phyloP scores from a whole-genome alignment of 1,139 yeast genomes.

The Yamadazyma mexicana region DNA sequence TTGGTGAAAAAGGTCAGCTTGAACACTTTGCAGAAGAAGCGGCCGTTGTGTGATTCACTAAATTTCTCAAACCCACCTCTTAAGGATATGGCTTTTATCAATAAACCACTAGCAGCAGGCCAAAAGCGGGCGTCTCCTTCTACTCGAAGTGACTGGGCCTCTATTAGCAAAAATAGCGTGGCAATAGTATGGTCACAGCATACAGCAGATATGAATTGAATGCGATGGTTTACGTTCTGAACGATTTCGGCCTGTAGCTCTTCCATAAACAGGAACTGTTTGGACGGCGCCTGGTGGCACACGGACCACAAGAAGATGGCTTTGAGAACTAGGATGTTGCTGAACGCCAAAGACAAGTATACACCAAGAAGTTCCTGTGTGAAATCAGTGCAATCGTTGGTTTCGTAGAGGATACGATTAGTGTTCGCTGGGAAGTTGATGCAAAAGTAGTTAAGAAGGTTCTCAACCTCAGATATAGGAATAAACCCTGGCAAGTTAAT shows the following conservation, averaged over 20 bases:
- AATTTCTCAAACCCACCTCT: background rate
- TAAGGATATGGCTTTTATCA: background rate
- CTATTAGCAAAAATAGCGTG: background rate
- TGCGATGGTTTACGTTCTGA: background rate
- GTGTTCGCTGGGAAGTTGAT: background rate
- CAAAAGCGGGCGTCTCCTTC: background rate
- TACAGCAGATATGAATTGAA: background rate
- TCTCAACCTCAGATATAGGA: background rate
- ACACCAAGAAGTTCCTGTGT: background rate
- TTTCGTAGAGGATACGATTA: background rate
- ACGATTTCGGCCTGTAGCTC: background rate
- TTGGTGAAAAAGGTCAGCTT: background rate
- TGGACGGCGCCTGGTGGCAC: background rate
- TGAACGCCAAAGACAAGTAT: slow-evolving; percentile 1
- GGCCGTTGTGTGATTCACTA: background rate
- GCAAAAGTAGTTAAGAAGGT: background rate
- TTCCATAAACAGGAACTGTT: background rate
- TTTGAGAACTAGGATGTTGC: slow-evolving; percentile 1
- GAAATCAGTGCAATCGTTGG: background rate
- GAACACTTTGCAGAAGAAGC: slow-evolving; percentile 1
- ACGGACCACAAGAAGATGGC: slow-evolving; percentile 1
- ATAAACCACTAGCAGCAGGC: background rate
- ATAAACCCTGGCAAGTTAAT: background rate
- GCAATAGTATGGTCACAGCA: slow-evolving; percentile 4
- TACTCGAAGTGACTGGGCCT: background rate